A percentile compares a stretch with the other conserved stretches of the same genome.
These are phyloP conservation scores for Linnemannia exigua DNA, from an alignment of 192 early-diverging fungal genomes.

Conservation along the genomic window DNA sequence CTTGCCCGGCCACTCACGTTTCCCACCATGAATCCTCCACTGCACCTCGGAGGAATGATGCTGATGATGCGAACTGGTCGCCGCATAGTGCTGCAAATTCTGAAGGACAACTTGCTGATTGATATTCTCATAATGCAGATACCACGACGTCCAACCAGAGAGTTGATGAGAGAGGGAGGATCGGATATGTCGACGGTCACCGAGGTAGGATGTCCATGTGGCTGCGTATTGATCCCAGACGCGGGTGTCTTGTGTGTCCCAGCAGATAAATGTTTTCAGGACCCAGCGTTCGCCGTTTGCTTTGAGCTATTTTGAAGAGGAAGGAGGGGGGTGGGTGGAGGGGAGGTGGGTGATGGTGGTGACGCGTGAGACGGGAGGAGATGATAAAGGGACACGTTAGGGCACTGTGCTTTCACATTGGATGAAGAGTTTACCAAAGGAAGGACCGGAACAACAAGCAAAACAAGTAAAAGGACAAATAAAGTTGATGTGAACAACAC, in stretches of 20 bases:
- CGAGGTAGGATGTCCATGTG: slow-evolving; percentile 17
- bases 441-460: background rate
- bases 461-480: background rate
- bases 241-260: slow-evolving; percentile 22
- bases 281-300: slow-evolving; percentile 46
- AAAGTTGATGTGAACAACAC: too few species aligned
- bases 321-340: slow-evolving; percentile 4
- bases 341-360: background rate
- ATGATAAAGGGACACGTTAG: background rate
- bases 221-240: slow-evolving; percentile 31
- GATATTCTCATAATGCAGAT: slow-evolving; percentile 65
- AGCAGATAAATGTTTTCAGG: slow-evolving; percentile 44
- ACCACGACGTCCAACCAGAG: slow-evolving; percentile 68
- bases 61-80: slow-evolving; percentile 10
- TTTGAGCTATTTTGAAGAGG: slow-evolving; percentile 18
- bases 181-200: slow-evolving; percentile 29
- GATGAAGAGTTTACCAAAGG: background rate
- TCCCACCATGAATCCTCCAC: slow-evolving; percentile 15
- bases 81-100: slow-evolving; percentile 32
- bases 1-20: slow-evolving; percentile 56
- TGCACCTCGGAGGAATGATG: background rate
- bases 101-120: slow-evolving; percentile 57
- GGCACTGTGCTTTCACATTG: background rate
- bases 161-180: slow-evolving; percentile 40
- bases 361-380: background rate